These are phyloP conservation scores for Wickerhamomyces sp. DNA, from an alignment of 1,139 yeast species.

Conservation along the genomic window DNA sequence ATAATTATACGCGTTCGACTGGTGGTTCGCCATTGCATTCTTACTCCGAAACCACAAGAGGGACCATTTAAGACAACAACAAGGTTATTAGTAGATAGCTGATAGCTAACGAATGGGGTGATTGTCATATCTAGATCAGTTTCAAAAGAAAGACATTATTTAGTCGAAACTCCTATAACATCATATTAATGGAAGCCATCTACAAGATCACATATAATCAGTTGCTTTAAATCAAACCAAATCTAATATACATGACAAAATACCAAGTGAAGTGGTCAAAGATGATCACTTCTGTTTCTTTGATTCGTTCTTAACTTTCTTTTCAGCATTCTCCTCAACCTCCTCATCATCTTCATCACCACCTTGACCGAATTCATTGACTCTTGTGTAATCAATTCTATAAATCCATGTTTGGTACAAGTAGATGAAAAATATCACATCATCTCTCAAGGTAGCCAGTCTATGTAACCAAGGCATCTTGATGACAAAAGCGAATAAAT, in stretches of 20 bases:
- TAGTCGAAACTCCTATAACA: no score
- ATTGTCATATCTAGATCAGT: no score
- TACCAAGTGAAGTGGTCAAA: not conserved
- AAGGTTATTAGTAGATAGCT: conserved; percentile 1
- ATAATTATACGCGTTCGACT: no score
- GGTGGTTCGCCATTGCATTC: no score
- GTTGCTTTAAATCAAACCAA: not conserved
- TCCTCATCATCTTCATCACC: conserved; percentile 25
- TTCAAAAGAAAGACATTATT: no score
- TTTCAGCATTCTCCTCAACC: conserved; percentile 5
- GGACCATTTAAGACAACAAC: no score
- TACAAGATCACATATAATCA: no score
- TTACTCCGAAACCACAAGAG: no score
- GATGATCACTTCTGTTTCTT: conserved; percentile 3
- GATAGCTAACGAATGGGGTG: not conserved
- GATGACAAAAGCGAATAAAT: conserved; percentile 35
- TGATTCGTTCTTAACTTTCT: conserved; percentile 1
- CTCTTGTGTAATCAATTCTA: conserved; percentile 32
- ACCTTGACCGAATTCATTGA: conserved; percentile 36
- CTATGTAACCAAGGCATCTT: conserved; percentile 37
- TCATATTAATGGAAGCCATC: no score
- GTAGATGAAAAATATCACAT: conserved; percentile 33
- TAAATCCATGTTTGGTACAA: conserved; percentile 36
- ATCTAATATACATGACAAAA: not conserved
- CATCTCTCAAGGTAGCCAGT: conserved; percentile 35